Evolutionary conservation across 352 stramenopile genomes (phyloP), one percentile per base, ranked within the genome.

Genomic region (Phytopythium litorale): DNA sequence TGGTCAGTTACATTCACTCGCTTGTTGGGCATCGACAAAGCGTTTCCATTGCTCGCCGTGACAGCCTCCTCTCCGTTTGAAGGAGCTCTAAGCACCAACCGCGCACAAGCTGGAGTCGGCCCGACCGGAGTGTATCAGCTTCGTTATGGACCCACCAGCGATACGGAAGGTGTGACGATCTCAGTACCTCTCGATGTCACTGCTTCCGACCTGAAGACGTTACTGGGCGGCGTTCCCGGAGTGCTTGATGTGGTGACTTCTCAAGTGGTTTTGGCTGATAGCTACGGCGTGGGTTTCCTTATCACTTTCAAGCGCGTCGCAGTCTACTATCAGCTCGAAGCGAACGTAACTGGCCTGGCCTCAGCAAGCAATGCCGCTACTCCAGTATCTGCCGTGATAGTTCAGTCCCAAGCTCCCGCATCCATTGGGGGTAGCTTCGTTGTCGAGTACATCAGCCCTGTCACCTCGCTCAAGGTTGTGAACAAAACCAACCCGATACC

Each of bases 1-100:
- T 91, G 81, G 81, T 67, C 33, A 42, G 65, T 93, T 45, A 85
- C 81, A 15, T 93, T 89, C 35, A 30, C 73, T 11, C 60, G 74
- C 0, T 65, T 91, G 40, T 33, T 87, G 32, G 46, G 38, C 49
- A 56, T 63, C 0, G 60, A 78, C 46, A 65, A 61, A 3, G 55
- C 50, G 0, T 84, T 91, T 37, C 78, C 81, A 3, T 45, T 62
- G 19, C 54, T 91, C 13, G 66, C 75, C 1, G 71, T 72, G 19
- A 46, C 66, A 3, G 18, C 55, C 4, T 69, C 75, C 45, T 53
- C 64, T 1, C 58, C 59, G 0, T 88, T 88, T 65, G 72, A 89
- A 76, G 81, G 81, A 7, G 61, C 53, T 0, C 30, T 91, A 1
- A 53, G 53, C 0, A 53, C 15, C 3, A 62, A 64, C 23, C 73